Conservation (phyloP, 305 asterid genomes). For the Fraxinus albicans region DNA sequence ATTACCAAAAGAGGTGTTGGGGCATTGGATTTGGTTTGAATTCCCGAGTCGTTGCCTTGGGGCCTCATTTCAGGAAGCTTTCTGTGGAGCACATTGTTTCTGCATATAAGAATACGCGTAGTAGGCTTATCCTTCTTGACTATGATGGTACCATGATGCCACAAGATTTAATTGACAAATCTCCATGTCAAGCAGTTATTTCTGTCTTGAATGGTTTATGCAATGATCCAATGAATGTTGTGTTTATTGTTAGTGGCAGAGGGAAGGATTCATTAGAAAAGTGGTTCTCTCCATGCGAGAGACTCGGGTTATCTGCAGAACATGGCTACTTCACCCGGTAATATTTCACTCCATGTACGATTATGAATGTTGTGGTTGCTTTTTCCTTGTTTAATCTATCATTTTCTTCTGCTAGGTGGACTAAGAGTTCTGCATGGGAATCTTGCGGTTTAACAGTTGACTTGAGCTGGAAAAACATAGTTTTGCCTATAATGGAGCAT, state of each 20-base stretch:
- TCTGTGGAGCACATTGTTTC: constrained; percentile 41
- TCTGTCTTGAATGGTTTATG: constrained; percentile 37
- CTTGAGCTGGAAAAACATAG: constrained; percentile 43
- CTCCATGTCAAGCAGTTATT: constrained; percentile 37
- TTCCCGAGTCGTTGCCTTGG: constrained; percentile 42
- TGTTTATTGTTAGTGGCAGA: constrained; percentile 53
- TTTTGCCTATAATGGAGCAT: constrained; percentile 46
- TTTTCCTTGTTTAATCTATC: neutral
- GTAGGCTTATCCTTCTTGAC: constrained; percentile 42
- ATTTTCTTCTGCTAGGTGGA: constrained; percentile 31
- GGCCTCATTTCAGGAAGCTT: constrained; percentile 44
- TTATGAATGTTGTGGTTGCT: neutral
- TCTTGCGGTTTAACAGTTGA: constrained; percentile 31
- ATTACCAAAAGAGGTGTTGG: constrained; percentile 47
- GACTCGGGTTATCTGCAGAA: constrained; percentile 50
- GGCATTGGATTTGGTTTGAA: constrained; percentile 47
- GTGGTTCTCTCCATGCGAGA: constrained; percentile 45
- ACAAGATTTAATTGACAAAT: constrained; percentile 37
- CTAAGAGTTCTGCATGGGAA: constrained; percentile 39
- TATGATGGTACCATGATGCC: constrained; percentile 57
- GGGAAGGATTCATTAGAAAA: constrained; percentile 40
- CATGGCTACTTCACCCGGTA: constrained; percentile 53
- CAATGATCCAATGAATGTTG: constrained; percentile 48
- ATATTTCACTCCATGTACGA: neutral
- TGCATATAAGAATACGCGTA: constrained; percentile 30